phyloP scores from a whole-genome alignment of 2,329 filamentous ascomycete species.

The Venturia nashicola region DNA sequence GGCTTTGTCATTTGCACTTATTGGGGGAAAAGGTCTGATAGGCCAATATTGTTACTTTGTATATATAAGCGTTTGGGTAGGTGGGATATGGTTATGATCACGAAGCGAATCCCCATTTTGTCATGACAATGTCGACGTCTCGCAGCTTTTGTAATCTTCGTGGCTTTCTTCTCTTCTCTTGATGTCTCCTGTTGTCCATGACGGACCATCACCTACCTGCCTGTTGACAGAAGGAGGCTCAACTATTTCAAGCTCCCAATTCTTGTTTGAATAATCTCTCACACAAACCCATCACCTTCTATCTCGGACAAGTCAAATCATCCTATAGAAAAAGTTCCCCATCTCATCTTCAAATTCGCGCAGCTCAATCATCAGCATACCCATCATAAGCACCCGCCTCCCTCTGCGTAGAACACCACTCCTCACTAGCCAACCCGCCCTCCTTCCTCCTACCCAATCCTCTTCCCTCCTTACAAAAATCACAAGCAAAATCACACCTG shows the following conservation, averaged over 20 bases:
- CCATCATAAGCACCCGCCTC: slow-evolving; percentile 5
- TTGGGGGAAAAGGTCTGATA: background rate
- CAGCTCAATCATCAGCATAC: background rate
- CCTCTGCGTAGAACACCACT: slow-evolving; percentile 22
- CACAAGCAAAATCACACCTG: slow-evolving; percentile 34
- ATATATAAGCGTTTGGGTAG: background rate
- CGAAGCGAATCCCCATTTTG: background rate
- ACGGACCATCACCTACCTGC: background rate
- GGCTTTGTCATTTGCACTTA: background rate
- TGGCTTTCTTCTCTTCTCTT: background rate
- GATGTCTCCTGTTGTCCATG: background rate
- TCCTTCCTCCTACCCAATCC: slow-evolving; percentile 31
- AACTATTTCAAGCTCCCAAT: no score
- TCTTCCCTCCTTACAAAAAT: slow-evolving; percentile 32
- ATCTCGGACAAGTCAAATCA: background rate
- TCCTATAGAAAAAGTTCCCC: no score
- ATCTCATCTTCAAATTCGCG: background rate
- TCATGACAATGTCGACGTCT: background rate
- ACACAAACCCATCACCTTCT: background rate
- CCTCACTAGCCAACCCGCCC: slow-evolving; percentile 32
- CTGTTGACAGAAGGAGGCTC: no score
- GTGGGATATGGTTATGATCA: background rate
- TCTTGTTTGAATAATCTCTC: no score
- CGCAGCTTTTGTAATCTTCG: no score
- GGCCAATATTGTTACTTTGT: background rate